These are phyloP conservation scores for Stephanodiscus triporus DNA, from an alignment of 108 stramenopile genomes.

Conservation along the genomic window DNA sequence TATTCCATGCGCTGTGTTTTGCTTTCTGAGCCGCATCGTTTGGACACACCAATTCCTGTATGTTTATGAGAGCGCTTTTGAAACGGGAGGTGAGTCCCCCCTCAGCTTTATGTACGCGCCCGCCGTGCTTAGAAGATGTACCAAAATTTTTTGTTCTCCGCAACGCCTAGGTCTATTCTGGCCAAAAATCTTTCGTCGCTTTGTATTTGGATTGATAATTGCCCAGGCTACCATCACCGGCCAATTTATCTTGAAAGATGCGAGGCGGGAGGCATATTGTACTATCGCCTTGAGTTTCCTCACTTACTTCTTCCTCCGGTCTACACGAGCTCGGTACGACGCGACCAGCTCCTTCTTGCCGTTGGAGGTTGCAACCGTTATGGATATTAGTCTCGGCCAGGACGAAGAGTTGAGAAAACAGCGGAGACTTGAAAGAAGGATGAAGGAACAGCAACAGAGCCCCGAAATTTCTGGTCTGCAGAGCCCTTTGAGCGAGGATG, in stretches of 20 bases:
- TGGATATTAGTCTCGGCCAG: conserved; percentile 83
- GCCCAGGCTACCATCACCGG: conserved; percentile 92
- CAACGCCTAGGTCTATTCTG: conserved; percentile 65
- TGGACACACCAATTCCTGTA: conserved; percentile 94
- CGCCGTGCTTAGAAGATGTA: neutral
- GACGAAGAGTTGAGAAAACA: conserved; percentile 64
- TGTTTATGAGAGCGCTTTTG: conserved; percentile 91
- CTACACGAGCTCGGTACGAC: conserved; percentile 86
- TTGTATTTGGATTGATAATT: conserved; percentile 88
- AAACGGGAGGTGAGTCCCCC: conserved; percentile 75
- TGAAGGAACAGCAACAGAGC: conserved; percentile 27
- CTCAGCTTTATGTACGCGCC: neutral
- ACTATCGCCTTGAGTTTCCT: conserved; percentile 89
- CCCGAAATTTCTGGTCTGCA: conserved; percentile 8
- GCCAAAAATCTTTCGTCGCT: conserved; percentile 92
- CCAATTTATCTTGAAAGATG: conserved; percentile 89
- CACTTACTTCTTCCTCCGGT: conserved; percentile 82
- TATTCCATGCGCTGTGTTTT: conserved; percentile 83
- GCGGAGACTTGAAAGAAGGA: conserved; percentile 13
- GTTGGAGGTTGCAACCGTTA: conserved; percentile 88
- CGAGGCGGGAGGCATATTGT: conserved; percentile 86
- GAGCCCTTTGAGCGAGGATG: conserved; percentile 31
- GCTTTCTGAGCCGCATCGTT: conserved; percentile 77
- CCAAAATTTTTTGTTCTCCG: neutral
- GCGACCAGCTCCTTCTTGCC: conserved; percentile 83